Evolutionary conservation across 305 asterid species (phyloP), one percentile per base, ranked within the genome.

Genomic region (Fraxinus sp.): DNA sequence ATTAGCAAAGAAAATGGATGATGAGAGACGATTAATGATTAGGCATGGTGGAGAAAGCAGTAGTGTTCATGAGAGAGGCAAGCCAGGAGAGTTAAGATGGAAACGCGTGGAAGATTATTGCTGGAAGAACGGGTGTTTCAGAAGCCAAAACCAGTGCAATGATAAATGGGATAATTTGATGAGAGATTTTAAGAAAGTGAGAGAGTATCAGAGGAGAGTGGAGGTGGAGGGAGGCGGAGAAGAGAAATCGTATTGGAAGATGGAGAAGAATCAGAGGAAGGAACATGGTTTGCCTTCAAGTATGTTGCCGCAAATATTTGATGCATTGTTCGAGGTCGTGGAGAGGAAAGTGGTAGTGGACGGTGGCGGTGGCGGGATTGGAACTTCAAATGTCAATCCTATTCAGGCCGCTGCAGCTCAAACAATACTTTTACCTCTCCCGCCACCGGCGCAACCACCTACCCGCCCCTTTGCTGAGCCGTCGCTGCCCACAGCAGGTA

Each of bases 101-200:
- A 95, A 95, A 83, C 94, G 99, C 97, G 96, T 95, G 22, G 99
- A 95, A 85, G 97, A 95, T 36, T 95, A 92, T 64, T 95, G 99
- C 84, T 94, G 98, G 97, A 90, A 84, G 22, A 85, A 89, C 24
- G 94, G 93, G 5, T 94, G 98, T 41, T 87, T 91, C 78, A 85
- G 99, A 74, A 95, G 99, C 88, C 99, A 94, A 68, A 95, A 92
- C 7, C 99, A 95, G 89, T 95, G 99, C 79, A 95, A 95, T 71
- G 99, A 95, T 32, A 95, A 95, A 52, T 94, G 98, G 99, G 99
- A 95, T 79, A 95, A 94, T 90, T 88, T 95, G 22, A 95, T 95
- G 98, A 87, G 98, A 70, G 99, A 95, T 90, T 95, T 94, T 90
- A 95, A 95, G 91, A 95, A 92, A 77, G 95, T 95, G 32, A 89